These are phyloP conservation scores for Saccharomycopsis selenospora DNA, from an alignment of 805 yeast genomes.

Conservation along the genomic window DNA sequence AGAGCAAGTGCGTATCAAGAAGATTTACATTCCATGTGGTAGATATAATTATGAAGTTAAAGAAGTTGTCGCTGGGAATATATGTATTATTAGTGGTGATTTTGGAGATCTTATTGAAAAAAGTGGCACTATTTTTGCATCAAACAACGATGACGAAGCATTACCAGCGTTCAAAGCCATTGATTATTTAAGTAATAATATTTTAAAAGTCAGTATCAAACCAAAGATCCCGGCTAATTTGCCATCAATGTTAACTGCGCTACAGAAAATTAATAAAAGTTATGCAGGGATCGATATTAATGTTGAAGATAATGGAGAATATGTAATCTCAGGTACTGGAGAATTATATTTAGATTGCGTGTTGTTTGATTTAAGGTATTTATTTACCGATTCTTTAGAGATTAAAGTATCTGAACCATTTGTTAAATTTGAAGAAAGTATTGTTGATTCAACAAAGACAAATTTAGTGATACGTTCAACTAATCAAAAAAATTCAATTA, in stretches of 20 bases:
- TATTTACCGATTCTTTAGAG: conserved; percentile 52
- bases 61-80: conserved; percentile 54
- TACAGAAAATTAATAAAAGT: conserved; percentile 51
- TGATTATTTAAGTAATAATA: conserved; percentile 44
- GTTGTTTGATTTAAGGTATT: conserved; percentile 63
- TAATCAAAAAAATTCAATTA: conserved; percentile 47
- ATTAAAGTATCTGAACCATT: conserved; percentile 82
- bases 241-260: conserved; percentile 63
- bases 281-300: conserved; percentile 62
- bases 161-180: conserved; percentile 34
- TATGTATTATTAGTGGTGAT: conserved; percentile 57
- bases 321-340: conserved; percentile 73
- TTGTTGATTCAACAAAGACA: conserved; percentile 55
- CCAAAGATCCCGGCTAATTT: conserved; percentile 74
- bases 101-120: conserved; percentile 50
- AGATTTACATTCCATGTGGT: conserved; percentile 55
- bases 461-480: conserved; percentile 56
- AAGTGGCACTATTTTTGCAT: conserved; percentile 47
- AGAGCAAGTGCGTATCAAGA: conserved; percentile 31
- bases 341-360: conserved; percentile 82
- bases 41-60: conserved; percentile 55
- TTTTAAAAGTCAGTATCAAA: conserved; percentile 76
- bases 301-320: conserved; percentile 87
- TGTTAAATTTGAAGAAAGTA: conserved; percentile 73
- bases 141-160: conserved; percentile 23